Evolutionary conservation across 768 basidiomycete species (phyloP).

Genomic region (Mycena latifolia): DNA sequence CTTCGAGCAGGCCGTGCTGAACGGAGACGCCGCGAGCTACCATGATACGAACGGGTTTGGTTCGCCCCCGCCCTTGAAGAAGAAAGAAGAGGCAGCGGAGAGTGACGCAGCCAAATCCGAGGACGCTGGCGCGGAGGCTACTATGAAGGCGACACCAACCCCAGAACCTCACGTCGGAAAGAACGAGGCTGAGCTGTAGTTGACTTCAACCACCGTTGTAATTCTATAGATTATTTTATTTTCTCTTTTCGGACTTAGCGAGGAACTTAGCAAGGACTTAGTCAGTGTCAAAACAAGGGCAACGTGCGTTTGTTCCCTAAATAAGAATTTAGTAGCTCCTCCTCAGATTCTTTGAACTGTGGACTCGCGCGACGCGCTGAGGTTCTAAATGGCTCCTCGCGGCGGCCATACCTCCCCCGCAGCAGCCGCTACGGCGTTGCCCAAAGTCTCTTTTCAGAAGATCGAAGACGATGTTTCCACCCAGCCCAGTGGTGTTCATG

Average conservation of each 20-base stretch:
- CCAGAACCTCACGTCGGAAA: slow-evolving; percentile 22
- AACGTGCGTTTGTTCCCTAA: slow-evolving; percentile 2
- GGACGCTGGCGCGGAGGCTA: neutral
- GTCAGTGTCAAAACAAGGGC: too few relatives aligned
- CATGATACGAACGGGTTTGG: slow-evolving; percentile 57
- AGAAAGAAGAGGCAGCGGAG: slow-evolving; percentile 38
- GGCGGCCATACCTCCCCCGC: slow-evolving; percentile 48
- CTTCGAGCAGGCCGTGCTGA: slow-evolving; percentile 62
- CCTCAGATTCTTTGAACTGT: neutral
- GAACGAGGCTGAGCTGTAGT: slow-evolving; percentile 29
- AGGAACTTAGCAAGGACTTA: too few relatives aligned
- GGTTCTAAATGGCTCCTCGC: slow-evolving; percentile 53
- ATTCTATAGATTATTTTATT: slow-evolving; percentile 5
- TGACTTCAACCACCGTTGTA: neutral
- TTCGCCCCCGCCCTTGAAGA: slow-evolving; percentile 47
- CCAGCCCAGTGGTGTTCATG: slow-evolving; percentile 72
- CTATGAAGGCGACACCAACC: slow-evolving; percentile 5
- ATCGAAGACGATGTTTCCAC: slow-evolving; percentile 74
- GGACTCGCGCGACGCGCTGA: neutral
- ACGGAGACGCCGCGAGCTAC: slow-evolving; percentile 56
- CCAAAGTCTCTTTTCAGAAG: slow-evolving; percentile 76
- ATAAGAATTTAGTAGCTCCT: slow-evolving; percentile 19
- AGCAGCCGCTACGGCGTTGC: slow-evolving; percentile 53
- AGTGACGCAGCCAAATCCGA: neutral
- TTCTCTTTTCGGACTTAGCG: too few relatives aligned